phyloP scores from a whole-genome alignment of 768 basidiomycete genomes.

The Coprinopsis marcescibilis region DNA sequence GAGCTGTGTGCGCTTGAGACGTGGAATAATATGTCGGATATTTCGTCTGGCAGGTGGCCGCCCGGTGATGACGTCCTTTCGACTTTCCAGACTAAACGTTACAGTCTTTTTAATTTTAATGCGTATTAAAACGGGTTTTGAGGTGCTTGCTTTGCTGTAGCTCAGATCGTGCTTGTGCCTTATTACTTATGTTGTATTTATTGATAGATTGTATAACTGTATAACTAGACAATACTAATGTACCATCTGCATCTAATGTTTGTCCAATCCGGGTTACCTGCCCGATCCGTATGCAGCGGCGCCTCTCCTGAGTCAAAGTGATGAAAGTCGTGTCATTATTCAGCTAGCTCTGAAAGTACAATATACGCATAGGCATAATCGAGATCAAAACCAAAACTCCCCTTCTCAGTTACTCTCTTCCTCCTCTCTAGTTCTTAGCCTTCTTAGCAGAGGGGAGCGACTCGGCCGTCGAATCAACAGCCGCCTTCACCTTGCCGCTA shows the following conservation, averaged over 20 bases:
- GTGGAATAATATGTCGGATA: neutral
- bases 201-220: neutral
- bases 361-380: too few species aligned
- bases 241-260: too few species aligned
- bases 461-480: neutral
- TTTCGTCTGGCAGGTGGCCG: conserved; percentile 4
- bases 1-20: neutral
- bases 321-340: too few species aligned
- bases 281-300: too few species aligned
- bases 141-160: neutral
- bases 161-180: too few species aligned
- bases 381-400: too few species aligned
- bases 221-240: neutral
- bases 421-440: too few species aligned
- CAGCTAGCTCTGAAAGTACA: too few species aligned
- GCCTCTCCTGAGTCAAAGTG: too few species aligned
- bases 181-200: neutral
- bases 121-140: conserved; percentile 9
- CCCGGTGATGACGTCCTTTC: neutral
- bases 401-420: too few species aligned
- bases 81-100: neutral
- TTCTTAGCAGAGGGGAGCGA: too few species aligned
- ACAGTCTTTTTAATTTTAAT: conserved; percentile 7
- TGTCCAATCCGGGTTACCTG: neutral
- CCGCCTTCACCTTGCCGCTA: neutral